Base-by-base conservation (phyloP, 306 rosid species). In the Citrullus amarus region DNA sequence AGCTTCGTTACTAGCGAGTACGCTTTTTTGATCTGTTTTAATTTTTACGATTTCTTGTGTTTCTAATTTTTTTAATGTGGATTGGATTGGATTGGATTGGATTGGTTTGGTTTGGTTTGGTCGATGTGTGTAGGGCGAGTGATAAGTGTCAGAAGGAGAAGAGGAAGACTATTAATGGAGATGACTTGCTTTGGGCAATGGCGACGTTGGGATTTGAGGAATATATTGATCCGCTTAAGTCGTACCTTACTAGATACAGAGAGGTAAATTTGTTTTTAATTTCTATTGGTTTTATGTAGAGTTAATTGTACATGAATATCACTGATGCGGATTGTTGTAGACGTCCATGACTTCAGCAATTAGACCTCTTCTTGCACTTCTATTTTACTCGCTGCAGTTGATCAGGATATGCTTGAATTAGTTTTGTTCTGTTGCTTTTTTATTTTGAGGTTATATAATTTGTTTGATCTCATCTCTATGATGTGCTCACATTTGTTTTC, bases 1-100 rank as follows among this genome's bases (percentile, higher is more conserved):
- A 93, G 97, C 68, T 93, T 93, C 85, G 83, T 93, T 81, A 93
- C 98, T 72, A 91, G 98, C 98, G 98, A 93, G 98, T 91, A 18
- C 22, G 86, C 36, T 46, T 14, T 44, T 9, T 9, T 38, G 7
- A 4, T 36, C 55, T 30, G n/a, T 75, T 30, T 3, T 2, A 43
- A 43, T 43, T 9, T 43, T 43, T 9, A 9, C 9, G 46, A 43
- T 43, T 43, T 43, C 46, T 43, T 8, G 46, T 43, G 11, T 43
- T 2, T 32, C 28, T 25, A 25, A 25, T 25, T 25, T 25, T 25
- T 25, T 25, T 25, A 25, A 25, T 25, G 28, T 25, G 1, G 28
- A 25, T 25, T 25, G 3, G 66, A 20, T 20, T 56, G 8, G 65
- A 59, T 15, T 13, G 16, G 18, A 3, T 59, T 63, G 2, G 8